Conservation (phyloP, 2,329 filamentous ascomycete genomes). For the Penicillium sp. region DNA sequence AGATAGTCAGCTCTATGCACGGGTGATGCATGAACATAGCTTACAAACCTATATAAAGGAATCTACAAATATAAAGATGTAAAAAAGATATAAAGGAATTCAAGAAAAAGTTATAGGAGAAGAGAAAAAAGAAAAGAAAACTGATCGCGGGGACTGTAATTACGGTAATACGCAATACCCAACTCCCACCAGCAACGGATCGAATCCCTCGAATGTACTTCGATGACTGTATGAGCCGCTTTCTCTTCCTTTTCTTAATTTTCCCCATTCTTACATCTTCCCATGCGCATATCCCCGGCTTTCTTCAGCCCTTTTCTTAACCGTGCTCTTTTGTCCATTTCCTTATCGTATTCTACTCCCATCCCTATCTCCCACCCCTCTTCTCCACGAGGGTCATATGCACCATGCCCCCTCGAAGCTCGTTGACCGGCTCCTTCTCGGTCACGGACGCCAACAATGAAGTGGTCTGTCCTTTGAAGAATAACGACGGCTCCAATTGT, state of each 20-base stretch:
- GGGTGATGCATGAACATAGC: neutral
- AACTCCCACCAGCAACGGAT: neutral
- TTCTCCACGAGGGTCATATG: conserved; percentile 35
- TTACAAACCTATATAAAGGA: neutral
- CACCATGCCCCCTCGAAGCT: conserved; percentile 81
- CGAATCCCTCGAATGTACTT: conserved; percentile 2
- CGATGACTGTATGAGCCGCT: conserved; percentile 11
- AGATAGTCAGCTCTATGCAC: conserved; percentile 1
- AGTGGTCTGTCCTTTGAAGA: conserved; percentile 91
- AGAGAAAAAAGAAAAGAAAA: neutral
- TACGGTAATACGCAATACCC: conserved; percentile 4
- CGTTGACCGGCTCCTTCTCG: conserved; percentile 83
- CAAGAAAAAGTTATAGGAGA: neutral
- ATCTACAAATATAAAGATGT: neutral
- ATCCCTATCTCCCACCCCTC: conserved; percentile 4
- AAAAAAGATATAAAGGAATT: too few species aligned
- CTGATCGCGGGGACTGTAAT: conserved; percentile 5
- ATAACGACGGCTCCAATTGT: conserved; percentile 94
- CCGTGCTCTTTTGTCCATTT: conserved; percentile 7
- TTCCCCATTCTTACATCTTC: neutral
- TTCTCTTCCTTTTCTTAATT: conserved; percentile 4
- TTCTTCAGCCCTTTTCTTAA: conserved; percentile 7
- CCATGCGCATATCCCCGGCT: conserved; percentile 7
- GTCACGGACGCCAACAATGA: conserved; percentile 90
- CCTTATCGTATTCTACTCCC: conserved; percentile 8